These are phyloP conservation scores for Ceratobasidium sp. DNA, from an alignment of 1,284 basidiomycete species.

Conservation along the genomic window DNA sequence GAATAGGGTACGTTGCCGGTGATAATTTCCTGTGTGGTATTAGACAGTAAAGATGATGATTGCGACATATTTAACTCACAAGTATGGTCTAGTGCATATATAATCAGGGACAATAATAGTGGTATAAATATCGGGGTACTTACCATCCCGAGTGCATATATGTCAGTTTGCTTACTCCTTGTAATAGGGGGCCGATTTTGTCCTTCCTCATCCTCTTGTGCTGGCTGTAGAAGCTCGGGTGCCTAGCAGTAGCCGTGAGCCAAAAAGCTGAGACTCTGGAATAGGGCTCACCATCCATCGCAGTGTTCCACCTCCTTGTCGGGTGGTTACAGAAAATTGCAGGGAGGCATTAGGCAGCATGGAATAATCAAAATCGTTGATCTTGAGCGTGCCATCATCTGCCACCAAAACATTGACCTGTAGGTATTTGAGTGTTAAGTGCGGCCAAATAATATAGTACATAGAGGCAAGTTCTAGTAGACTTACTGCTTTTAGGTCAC, in stretches of 20 bases:
- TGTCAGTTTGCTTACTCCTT: neutral
- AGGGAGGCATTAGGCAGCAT: neutral
- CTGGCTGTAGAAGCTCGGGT: neutral
- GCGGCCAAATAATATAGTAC: neutral
- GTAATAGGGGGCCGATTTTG: neutral
- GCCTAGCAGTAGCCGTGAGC: neutral
- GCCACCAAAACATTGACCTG: neutral
- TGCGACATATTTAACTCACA: neutral
- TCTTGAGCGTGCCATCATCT: neutral
- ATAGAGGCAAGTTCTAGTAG: too few relatives aligned
- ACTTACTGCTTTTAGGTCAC: neutral
- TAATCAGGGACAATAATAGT: too few relatives aligned
- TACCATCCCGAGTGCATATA: slow-evolving; percentile 4
- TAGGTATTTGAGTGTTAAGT: neutral
- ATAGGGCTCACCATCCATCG: neutral
- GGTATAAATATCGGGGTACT: neutral
- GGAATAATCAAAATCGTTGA: neutral
- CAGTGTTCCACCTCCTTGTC: neutral
- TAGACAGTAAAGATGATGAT: too few relatives aligned
- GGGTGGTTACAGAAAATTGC: neutral
- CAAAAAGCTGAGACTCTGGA: too few relatives aligned
- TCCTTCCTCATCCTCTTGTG: neutral
- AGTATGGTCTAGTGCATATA: neutral
- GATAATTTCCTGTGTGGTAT: neutral
- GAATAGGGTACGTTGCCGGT: neutral